Percentiles rank a stretch among this genome's conserved stretches.
phyloP scores from a whole-genome alignment of 768 basidiomycete genomes.

The Termitomyces eurrhizus region DNA sequence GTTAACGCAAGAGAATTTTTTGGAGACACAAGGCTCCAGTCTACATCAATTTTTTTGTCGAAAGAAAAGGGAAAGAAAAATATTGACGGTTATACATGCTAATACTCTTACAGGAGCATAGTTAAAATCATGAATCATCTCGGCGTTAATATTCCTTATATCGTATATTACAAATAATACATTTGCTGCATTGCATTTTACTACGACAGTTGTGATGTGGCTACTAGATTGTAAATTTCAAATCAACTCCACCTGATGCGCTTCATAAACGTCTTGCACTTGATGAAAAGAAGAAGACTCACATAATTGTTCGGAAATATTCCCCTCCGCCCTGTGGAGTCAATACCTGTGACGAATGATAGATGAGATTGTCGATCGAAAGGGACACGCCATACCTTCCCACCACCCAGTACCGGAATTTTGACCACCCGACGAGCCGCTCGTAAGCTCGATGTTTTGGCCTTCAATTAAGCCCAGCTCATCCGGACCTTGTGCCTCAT shows the following conservation, averaged over 20 bases:
- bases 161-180: not conserved
- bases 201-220: not conserved
- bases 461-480: conserved; percentile 64
- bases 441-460: conserved; percentile 60
- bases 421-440: conserved; percentile 55
- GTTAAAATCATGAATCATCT: not conserved
- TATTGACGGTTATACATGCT: not conserved
- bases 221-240: not conserved
- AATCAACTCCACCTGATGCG: conserved; percentile 42
- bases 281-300: conserved; percentile 28
- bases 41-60: not conserved
- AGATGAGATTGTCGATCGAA: conserved; percentile 16
- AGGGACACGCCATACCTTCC: conserved; percentile 57
- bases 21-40: not conserved
- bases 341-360: conserved; percentile 45
- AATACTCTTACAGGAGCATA: too few species aligned
- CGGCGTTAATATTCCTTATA: not conserved
- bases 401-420: conserved; percentile 81
- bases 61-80: not conserved
- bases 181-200: not conserved
- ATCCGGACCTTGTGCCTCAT: conserved; percentile 67
- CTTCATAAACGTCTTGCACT: conserved; percentile 14
- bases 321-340: conserved; percentile 58
- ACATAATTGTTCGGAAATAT: conserved; percentile 92
- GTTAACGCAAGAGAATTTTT: not conserved